Evolutionary conservation across 2,329 filamentous ascomycete genomes (phyloP), one percentile per base, ranked within the genome.

Genomic region (Aspergillus uvarum): DNA sequence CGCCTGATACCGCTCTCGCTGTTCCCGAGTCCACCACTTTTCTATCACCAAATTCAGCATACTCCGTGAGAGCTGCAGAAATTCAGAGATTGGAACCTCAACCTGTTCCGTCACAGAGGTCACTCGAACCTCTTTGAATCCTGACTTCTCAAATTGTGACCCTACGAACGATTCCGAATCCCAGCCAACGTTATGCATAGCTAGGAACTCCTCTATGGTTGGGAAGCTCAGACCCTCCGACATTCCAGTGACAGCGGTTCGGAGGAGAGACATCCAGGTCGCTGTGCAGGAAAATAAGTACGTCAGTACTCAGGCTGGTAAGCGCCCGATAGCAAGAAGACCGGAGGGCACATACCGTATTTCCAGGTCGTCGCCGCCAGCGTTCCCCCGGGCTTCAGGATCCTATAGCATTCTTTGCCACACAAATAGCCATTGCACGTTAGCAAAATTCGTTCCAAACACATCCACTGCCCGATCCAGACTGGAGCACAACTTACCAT

Each of bases 281-380:
- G 69, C 68, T 69, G 31, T 21, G 35, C 5, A 11, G 7, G 32
- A 6, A 44, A 44, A 16, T 44, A 5, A 44, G 38, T 19, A 44
- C 5, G 38, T 29, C 26, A 29, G 26, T 21, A 7, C 22, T 22
- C 22, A 22, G 47, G 38, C 62, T 32, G 54, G 19, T 22, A 4
- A 55, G 5, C 8, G 14, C 47, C 32, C 42, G 22, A 26, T 42
- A n/a, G 7, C 12, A 38, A n/a, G 35, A 10, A 44, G 16, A n/a
- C 47, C 3, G 11, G n/a, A 10, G 31, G 22, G 10, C 1, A 62
- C 70, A 62, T 55, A 73, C 72, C 61, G 7, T 74, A 59, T 67
- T 72, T 71, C 75, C 76, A 78, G 24, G 70, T 73, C 1, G 73
- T 68, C 59, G 75, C 69, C 24, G 71, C 75, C 32, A 74, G 63